These are phyloP conservation scores for Picochlorum sp. DNA, from an alignment of 139 green algal genomes.

Conservation along the genomic window DNA sequence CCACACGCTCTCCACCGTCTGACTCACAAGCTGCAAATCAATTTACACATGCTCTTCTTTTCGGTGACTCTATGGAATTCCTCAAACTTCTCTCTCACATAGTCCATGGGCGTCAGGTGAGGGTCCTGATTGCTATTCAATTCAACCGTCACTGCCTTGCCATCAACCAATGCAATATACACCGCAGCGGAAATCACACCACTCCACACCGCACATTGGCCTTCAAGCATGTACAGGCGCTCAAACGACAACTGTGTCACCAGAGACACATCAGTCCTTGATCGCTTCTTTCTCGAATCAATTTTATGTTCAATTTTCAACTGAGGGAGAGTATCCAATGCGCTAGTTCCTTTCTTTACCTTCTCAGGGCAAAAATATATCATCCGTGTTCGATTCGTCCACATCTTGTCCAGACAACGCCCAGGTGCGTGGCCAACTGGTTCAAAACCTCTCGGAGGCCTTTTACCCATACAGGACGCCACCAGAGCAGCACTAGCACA, in stretches of 20 bases:
- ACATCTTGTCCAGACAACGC: neutral
- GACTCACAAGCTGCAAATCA: conserved; percentile 34
- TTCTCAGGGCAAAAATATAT: conserved; percentile 12
- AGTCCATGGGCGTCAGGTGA: conserved; percentile 18
- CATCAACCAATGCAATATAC: conserved; percentile 36
- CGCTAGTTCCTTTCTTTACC: neutral
- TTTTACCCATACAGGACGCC: too few species aligned
- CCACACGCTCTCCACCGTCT: conserved; percentile 33
- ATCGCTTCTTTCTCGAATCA: conserved; percentile 10
- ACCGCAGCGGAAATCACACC: conserved; percentile 43
- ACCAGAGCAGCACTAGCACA: too few species aligned
- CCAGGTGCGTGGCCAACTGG: too few species aligned
- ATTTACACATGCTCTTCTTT: conserved; percentile 31
- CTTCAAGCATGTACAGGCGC: conserved; percentile 41
- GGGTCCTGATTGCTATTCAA: conserved; percentile 38
- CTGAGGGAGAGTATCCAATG: conserved; percentile 20
- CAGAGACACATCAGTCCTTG: conserved; percentile 27
- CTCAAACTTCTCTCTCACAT: conserved; percentile 21
- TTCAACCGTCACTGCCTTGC: conserved; percentile 26
- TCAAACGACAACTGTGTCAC: conserved; percentile 39
- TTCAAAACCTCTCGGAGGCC: too few species aligned
- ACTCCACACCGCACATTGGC: conserved; percentile 41
- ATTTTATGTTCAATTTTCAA: conserved; percentile 28
- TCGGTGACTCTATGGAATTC: conserved; percentile 36
- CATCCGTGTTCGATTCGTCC: conserved; percentile 20